Conservation (phyloP, 495 filamentous ascomycete species). For the Aspergillus cavernicola region DNA sequence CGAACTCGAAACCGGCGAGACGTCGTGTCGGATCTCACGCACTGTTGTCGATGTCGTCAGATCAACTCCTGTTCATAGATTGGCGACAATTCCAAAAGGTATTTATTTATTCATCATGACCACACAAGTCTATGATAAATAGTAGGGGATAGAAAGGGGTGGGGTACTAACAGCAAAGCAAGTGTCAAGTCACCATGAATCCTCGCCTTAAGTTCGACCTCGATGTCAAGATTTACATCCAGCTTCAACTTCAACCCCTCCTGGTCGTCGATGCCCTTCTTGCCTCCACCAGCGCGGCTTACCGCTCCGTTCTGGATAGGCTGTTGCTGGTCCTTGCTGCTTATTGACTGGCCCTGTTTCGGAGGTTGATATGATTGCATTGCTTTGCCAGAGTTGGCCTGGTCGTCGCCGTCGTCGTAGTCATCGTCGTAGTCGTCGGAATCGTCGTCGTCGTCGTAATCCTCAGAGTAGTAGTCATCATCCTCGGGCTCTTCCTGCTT, state of each 20-base stretch:
- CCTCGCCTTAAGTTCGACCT: constrained; percentile 86
- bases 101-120: too few relatives aligned
- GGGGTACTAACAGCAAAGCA: constrained; percentile 69
- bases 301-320: constrained; percentile 27
- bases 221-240: constrained; percentile 84
- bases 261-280: constrained; percentile 35
- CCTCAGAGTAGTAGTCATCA: constrained; percentile 36
- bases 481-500: constrained; percentile 45
- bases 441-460: constrained; percentile 32
- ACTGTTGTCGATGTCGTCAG: background rate
- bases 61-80: background rate
- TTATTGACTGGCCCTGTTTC: constrained; percentile 17
- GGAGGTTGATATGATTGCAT: constrained; percentile 41
- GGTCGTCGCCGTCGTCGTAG: constrained; percentile 22
- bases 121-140: too few relatives aligned
- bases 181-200: constrained; percentile 89
- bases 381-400: constrained; percentile 18
- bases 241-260: constrained; percentile 66
- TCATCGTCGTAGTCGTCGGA: constrained; percentile 23
- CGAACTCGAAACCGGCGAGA: background rate
- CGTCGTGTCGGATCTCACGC: background rate
- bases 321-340: constrained; percentile 10
- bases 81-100: background rate
- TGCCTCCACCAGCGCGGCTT: constrained; percentile 25
- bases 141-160: constrained; percentile 4